These are phyloP conservation scores for Euryodendron excelsum DNA, from an alignment of 148 eudicot genomes.

Conservation along the genomic window DNA sequence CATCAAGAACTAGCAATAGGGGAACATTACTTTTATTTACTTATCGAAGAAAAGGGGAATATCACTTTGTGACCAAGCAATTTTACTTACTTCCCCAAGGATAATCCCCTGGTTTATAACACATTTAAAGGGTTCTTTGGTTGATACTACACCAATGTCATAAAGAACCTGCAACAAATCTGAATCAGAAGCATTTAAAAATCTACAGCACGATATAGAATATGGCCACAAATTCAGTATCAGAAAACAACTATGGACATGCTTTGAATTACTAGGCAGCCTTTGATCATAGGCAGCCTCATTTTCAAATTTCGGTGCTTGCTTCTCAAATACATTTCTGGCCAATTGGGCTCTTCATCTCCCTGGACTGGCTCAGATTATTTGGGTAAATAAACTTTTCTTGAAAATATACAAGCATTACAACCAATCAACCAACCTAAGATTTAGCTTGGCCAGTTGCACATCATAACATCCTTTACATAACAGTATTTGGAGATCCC, in stretches of 20 bases:
- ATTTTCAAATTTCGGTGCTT: background rate
- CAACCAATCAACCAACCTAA: background rate
- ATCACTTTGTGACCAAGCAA: slow-evolving; percentile 10
- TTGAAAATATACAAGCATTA: slow-evolving; percentile 5
- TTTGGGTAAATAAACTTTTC: background rate
- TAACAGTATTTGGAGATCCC: too few relatives aligned
- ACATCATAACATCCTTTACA: background rate
- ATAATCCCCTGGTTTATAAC: slow-evolving; percentile 99
- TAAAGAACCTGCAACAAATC: slow-evolving; percentile 71
- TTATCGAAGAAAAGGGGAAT: too few relatives aligned
- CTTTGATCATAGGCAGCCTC: background rate
- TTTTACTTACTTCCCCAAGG: slow-evolving; percentile 81
- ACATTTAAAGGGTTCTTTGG: slow-evolving; percentile 97
- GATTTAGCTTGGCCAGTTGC: background rate
- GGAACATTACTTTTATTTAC: slow-evolving; percentile 1
- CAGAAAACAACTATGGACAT: background rate
- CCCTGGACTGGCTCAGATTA: background rate
- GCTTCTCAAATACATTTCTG: background rate
- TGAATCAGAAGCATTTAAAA: background rate
- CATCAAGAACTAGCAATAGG: slow-evolving; percentile 24
- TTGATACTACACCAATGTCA: slow-evolving; percentile 92
- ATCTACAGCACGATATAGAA: background rate
- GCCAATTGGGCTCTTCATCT: background rate
- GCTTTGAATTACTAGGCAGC: background rate
- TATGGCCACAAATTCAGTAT: background rate